Evolutionary conservation across 345 rosid species (phyloP).

Genomic region (Gossypium stocksii): DNA sequence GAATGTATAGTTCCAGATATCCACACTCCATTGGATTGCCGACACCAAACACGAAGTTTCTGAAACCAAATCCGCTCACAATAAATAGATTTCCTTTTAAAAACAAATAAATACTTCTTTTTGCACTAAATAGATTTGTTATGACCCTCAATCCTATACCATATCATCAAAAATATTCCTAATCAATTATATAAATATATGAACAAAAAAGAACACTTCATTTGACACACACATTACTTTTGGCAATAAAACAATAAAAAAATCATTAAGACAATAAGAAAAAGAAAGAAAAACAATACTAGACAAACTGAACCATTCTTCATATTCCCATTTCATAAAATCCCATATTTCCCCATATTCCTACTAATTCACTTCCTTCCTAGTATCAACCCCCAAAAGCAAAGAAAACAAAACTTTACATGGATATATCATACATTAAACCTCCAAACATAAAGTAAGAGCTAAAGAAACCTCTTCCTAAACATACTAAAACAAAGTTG

Average conservation of each 20-base stretch:
- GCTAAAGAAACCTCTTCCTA: not conserved
- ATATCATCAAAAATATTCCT: not conserved
- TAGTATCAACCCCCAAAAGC: not conserved
- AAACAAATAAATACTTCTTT: not conserved
- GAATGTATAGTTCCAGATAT: conserved; percentile 67
- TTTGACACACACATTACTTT: not conserved
- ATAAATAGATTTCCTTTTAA: conserved; percentile 8
- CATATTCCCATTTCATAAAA: not conserved
- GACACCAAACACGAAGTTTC: conserved; percentile 91
- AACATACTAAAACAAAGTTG: not conserved
- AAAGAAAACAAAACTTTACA: not conserved
- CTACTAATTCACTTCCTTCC: not conserved
- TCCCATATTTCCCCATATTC: not conserved
- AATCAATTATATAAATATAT: not conserved
- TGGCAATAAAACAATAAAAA: not conserved
- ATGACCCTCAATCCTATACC: not conserved
- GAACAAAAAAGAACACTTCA: not conserved
- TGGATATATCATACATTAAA: not conserved
- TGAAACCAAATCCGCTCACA: conserved; percentile 27
- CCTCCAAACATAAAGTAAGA: not conserved
- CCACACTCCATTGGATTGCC: conserved; percentile 55
- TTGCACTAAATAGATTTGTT: not conserved
- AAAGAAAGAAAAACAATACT: not conserved
- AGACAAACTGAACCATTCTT: not conserved
- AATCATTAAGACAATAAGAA: too few relatives aligned